Percentiles rank a stretch among this genome's conserved stretches.
These are phyloP conservation scores for Aquilaria malaccensis DNA, from an alignment of 345 rosid genomes.

Conservation along the genomic window DNA sequence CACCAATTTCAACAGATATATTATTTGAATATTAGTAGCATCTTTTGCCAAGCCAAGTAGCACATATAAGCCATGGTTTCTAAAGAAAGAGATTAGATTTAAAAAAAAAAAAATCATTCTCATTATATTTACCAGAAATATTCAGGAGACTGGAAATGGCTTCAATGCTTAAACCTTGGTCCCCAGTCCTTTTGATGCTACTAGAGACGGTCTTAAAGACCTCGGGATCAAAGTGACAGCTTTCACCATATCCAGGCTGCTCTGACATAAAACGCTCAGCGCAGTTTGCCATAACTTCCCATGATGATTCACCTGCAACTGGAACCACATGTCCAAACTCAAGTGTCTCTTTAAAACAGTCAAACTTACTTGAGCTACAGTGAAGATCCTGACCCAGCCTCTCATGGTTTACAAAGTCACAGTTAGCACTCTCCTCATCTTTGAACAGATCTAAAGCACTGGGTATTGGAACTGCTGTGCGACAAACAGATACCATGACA, in stretches of 20 bases:
- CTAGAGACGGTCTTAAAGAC: conserved; percentile 44
- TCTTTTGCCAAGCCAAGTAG: not conserved
- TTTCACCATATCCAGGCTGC: conserved; percentile 23
- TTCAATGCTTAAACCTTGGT: conserved; percentile 76
- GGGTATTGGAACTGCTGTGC: conserved; percentile 34
- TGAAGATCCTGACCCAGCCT: conserved; percentile 19
- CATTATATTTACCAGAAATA: conserved; percentile 29
- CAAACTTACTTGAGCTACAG: conserved; percentile 23
- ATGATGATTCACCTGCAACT: conserved; percentile 40
- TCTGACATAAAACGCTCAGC: conserved; percentile 36
- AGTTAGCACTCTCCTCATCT: conserved; percentile 24
- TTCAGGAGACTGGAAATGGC: conserved; percentile 44
- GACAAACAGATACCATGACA: conserved; percentile 45
- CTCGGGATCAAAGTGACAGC: conserved; percentile 32
- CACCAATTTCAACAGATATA: conserved; percentile 17
- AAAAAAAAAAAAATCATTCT: conserved; percentile 3
- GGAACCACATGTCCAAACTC: conserved; percentile 27
- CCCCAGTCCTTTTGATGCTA: conserved; percentile 86
- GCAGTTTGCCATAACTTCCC: conserved; percentile 74
- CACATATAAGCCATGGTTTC: not conserved
- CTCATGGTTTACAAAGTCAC: conserved; percentile 29
- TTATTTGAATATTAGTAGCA: conserved; percentile 2
- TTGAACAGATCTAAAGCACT: conserved; percentile 46
- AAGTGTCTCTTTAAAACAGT: conserved; percentile 29
- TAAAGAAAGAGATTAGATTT: not conserved